These are phyloP conservation scores for Nicotiana obtusifolia DNA, from an alignment of 257 asterid genomes.

Conservation along the genomic window DNA sequence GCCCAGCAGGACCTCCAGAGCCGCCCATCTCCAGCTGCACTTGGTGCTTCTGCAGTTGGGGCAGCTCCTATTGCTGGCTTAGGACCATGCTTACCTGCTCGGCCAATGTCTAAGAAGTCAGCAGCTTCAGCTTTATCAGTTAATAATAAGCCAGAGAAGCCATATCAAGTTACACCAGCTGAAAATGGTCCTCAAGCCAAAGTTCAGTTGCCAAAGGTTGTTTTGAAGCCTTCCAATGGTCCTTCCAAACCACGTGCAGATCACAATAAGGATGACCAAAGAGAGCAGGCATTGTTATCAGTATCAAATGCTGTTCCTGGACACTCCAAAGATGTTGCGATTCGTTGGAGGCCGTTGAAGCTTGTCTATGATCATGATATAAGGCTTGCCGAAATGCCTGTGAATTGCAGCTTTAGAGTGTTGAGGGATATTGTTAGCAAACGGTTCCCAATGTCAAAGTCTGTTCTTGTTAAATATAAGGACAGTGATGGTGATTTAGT, in stretches of 20 bases:
- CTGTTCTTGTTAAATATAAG: slow-evolving; percentile 71
- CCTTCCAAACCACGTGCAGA: slow-evolving; percentile 34
- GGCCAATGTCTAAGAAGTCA: slow-evolving; percentile 67
- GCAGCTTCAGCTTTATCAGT: slow-evolving; percentile 31
- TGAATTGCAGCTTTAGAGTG: slow-evolving; percentile 53
- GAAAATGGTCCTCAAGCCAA: slow-evolving; percentile 60
- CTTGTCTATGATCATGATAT: slow-evolving; percentile 94
- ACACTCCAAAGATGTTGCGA: slow-evolving; percentile 24
- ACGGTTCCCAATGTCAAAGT: slow-evolving; percentile 80
- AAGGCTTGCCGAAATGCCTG: slow-evolving; percentile 87
- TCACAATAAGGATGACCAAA: slow-evolving; percentile 32
- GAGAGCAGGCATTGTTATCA: slow-evolving; percentile 25
- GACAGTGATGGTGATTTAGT: slow-evolving; percentile 84
- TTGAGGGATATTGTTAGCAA: slow-evolving; percentile 68
- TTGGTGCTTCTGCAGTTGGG: slow-evolving; percentile 96
- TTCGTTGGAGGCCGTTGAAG: slow-evolving; percentile 63
- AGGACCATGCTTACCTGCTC: slow-evolving; percentile 90
- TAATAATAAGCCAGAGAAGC: slow-evolving; percentile 47
- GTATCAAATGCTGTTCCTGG: slow-evolving; percentile 11
- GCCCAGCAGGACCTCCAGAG: slow-evolving; percentile 95
- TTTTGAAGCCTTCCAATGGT: slow-evolving; percentile 64
- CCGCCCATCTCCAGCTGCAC: slow-evolving; percentile 98
- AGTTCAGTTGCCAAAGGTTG: slow-evolving; percentile 54
- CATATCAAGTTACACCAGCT: slow-evolving; percentile 23
- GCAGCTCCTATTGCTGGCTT: slow-evolving; percentile 91